Evolutionary conservation across 1,139 yeast species (phyloP).

Genomic region (Debaryomyces nepalensis): DNA sequence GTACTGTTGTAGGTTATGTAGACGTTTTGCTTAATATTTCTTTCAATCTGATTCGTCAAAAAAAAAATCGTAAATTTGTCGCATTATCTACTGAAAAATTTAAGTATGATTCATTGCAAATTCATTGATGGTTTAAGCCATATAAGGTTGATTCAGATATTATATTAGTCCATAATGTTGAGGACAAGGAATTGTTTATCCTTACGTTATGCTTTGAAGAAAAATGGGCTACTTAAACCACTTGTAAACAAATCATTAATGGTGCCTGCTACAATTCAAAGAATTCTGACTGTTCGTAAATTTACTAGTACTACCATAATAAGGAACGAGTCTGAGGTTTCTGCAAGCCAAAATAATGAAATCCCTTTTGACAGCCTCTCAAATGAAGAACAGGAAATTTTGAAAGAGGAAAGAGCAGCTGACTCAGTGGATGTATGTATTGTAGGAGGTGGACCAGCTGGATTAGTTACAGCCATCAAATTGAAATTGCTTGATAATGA

Average conservation of each 20-base stretch:
- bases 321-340: constrained; percentile 1
- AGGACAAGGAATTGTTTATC: constrained; percentile 4
- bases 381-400: constrained; percentile 49
- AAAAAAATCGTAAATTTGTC: constrained; percentile 2
- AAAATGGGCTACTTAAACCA: neutral
- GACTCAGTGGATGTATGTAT: constrained; percentile 93
- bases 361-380: constrained; percentile 17
- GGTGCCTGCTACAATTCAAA: neutral
- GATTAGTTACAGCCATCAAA: constrained; percentile 89
- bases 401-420: constrained; percentile 69
- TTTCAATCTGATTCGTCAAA: constrained; percentile 14
- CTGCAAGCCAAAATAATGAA: constrained; percentile 9
- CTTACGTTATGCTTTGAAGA: neutral
- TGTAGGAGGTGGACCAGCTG: constrained; percentile 98
- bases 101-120: constrained; percentile 11
- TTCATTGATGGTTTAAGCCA: too few species aligned
- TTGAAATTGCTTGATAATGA: constrained; percentile 82
- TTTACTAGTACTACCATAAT: constrained; percentile 1
- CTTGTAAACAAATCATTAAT: neutral
- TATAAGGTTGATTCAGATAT: too few species aligned
- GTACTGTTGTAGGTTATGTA: neutral
- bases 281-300: neutral
- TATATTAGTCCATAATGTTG: constrained; percentile 1
- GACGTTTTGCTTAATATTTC: constrained; percentile 9
- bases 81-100: constrained; percentile 7